Base-by-base conservation (phyloP, 352 stramenopile genomes). In the Phytophthora agathidicida region DNA sequence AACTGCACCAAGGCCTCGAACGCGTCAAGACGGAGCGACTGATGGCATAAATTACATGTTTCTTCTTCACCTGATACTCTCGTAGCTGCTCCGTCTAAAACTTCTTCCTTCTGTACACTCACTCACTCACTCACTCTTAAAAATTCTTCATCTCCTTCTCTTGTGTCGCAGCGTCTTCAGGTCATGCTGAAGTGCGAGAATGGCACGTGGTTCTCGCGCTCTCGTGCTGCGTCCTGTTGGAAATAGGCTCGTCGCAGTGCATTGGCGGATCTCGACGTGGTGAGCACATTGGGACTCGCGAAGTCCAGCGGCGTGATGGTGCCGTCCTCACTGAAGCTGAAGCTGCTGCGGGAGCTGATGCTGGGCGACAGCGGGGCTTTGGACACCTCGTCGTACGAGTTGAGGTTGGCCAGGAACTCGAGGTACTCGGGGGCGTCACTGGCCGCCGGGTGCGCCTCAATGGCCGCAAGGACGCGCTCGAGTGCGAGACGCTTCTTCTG, bases 361-460 rank as follows among this genome's bases (percentile, higher is more conserved):
- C 64, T 72, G 14, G 64, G 64, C 20, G 65, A 71, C 45, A 65
- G 38, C 17, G 49, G 68, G n/a, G 51, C 51, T 52, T 65, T 53
- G 35, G 60, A 22, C 52, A 78, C 74, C 45, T 75, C 67, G 17
- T 83, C 75, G 66, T 88, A 86, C 27, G 64, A 77, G 42, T 89
- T 76, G 3, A 73, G 54, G 53, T 83, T 77, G 32, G 78, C 81
- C 36, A 91, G 62, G 60, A 91, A 91, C 55, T 77, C 69, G 13
- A 77, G 62, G 50, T 89, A 82, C 37, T 89, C 81, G 1, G 75
- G 81, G 20, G 86, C 54, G n/a, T 91, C 81, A 28, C 83, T 77
- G 11, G 81, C 81, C n/a, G 63, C 72, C 3, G 77, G 59, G 61
- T 91, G 81, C 28, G 74, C 59, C 41, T 88, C 66, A 35, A 89